phyloP scores from a whole-genome alignment of 768 basidiomycete genomes.

The Leucocoprinus birnbaumii region DNA sequence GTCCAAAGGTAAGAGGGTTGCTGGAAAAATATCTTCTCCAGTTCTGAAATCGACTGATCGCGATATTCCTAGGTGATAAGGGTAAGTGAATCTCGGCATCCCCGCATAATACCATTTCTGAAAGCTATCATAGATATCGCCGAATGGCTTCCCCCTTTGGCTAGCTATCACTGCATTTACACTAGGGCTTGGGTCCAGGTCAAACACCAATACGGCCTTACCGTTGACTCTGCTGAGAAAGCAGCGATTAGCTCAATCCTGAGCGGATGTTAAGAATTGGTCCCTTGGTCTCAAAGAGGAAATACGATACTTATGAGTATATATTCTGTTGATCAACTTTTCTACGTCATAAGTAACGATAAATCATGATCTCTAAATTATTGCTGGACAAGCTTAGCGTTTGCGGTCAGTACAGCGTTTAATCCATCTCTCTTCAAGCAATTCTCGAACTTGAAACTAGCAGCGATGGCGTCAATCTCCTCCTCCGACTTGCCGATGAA shows the following conservation, averaged over 20 bases:
- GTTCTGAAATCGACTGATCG: background rate
- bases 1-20: constrained; percentile 36
- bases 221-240: constrained; percentile 51
- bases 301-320: too few species aligned
- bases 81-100: constrained; percentile 22
- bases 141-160: constrained; percentile 48
- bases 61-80: constrained; percentile 34
- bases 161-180: constrained; percentile 48
- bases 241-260: constrained; percentile 39
- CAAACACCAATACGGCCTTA: constrained; percentile 47
- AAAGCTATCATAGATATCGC: constrained; percentile 35
- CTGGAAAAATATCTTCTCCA: background rate
- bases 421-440: constrained; percentile 69
- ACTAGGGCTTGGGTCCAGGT: constrained; percentile 51
- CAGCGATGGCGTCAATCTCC: constrained; percentile 72
- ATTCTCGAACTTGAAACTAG: constrained; percentile 68
- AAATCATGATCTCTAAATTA: background rate
- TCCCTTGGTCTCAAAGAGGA: too few species aligned
- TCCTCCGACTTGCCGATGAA: constrained; percentile 54
- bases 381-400: constrained; percentile 22
- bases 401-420: constrained; percentile 49
- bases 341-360: background rate
- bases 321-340: background rate
- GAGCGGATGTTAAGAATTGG: constrained; percentile 26
- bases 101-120: background rate